These are phyloP conservation scores for Leptographium flavum DNA, from an alignment of 2,329 filamentous ascomycete species.

Conservation along the genomic window DNA sequence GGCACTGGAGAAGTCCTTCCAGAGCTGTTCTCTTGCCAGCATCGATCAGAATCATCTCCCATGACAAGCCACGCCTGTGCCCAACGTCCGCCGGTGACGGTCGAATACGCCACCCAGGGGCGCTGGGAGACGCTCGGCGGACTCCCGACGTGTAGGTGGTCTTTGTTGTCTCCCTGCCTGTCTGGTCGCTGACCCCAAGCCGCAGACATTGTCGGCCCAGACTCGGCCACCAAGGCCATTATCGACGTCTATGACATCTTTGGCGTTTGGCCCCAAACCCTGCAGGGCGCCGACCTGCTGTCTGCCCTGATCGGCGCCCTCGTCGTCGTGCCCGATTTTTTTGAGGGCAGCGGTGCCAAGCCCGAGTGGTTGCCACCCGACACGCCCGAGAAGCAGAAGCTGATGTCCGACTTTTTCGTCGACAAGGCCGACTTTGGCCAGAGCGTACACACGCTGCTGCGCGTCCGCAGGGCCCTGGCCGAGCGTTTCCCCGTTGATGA, in stretches of 20 bases:
- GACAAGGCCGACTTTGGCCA: constrained; percentile 16
- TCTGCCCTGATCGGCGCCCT: constrained; percentile 22
- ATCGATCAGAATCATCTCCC: too few relatives aligned
- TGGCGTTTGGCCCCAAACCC: constrained; percentile 27
- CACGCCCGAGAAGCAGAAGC: constrained; percentile 26
- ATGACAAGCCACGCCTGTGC: constrained; percentile 17
- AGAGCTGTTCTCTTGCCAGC: too few relatives aligned
- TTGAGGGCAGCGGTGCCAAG: constrained; percentile 22
- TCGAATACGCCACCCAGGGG: constrained; percentile 26
- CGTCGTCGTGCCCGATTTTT: constrained; percentile 26
- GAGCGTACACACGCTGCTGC: constrained; percentile 18
- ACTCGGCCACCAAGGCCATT: constrained; percentile 21
- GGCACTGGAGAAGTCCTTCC: too few relatives aligned
- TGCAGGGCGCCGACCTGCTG: constrained; percentile 33
- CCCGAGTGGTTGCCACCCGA: constrained; percentile 23
- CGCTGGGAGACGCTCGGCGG: constrained; percentile 24
- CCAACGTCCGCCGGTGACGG: constrained; percentile 22
- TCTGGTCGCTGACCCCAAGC: neutral
- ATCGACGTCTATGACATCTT: constrained; percentile 35
- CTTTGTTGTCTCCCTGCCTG: neutral
- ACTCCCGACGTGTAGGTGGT: constrained; percentile 26
- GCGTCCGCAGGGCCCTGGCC: constrained; percentile 18
- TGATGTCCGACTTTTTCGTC: constrained; percentile 2
- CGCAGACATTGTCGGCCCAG: constrained; percentile 22
- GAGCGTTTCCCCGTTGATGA: constrained; percentile 22